Evolutionary conservation across 2,329 filamentous ascomycete genomes (phyloP).

Genomic region (Fusarium metavorans): DNA sequence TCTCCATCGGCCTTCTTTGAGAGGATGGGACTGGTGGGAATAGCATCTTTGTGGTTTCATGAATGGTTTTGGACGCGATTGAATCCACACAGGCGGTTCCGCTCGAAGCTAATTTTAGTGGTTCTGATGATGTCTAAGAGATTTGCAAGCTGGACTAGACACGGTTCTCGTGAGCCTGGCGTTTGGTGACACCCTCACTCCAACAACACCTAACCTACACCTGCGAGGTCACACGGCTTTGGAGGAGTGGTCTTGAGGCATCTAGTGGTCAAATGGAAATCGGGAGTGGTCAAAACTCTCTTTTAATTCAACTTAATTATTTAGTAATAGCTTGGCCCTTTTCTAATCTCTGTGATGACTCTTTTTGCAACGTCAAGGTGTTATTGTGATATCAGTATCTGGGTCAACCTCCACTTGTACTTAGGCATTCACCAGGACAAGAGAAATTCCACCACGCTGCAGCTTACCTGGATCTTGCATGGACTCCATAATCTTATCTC

Average conservation of each 20-base stretch:
- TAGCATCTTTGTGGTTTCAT: neutral
- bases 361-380: neutral
- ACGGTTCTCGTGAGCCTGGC: neutral
- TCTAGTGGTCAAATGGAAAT: neutral
- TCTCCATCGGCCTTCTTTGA: neutral
- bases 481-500: too few relatives aligned
- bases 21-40: neutral
- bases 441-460: too few relatives aligned
- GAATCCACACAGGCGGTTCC: neutral
- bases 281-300: too few relatives aligned
- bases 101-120: neutral
- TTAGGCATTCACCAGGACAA: too few relatives aligned
- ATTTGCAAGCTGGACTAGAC: neutral
- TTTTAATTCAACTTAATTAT: too few relatives aligned
- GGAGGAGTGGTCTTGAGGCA: neutral
- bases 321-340: neutral
- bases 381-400: fast-evolving
- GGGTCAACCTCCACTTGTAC: too few relatives aligned
- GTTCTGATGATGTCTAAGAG: neutral
- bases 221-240: neutral
- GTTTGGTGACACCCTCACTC: neutral
- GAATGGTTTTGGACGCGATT: neutral
- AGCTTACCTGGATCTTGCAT: too few relatives aligned
- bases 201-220: neutral
- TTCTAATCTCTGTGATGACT: neutral